Percentiles rank a stretch among this genome's conserved stretches.
These are phyloP conservation scores for Lachancea sp. DNA, from an alignment of 805 yeast genomes.

Conservation along the genomic window DNA sequence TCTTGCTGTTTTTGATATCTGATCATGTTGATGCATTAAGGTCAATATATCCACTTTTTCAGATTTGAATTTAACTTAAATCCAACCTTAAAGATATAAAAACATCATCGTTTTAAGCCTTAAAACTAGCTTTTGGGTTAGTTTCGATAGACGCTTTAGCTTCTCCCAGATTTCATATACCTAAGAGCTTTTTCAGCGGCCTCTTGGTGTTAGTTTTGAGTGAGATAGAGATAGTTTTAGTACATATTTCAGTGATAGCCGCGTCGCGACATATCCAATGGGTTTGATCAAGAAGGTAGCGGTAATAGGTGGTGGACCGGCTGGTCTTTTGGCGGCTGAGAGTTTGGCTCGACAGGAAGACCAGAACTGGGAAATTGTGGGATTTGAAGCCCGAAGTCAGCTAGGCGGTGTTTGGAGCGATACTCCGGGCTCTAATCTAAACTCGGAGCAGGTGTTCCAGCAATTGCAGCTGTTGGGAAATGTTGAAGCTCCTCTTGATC, in stretches of 20 bases:
- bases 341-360: slow-evolving; percentile 19
- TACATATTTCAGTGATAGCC: too few species aligned
- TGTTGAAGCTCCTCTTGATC: slow-evolving; percentile 6
- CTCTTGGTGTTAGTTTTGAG: background rate
- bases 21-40: background rate
- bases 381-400: slow-evolving; percentile 38
- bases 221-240: too few species aligned
- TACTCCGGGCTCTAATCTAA: slow-evolving; percentile 12
- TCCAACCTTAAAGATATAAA: too few species aligned
- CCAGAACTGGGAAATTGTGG: slow-evolving; percentile 27
- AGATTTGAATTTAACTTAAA: too few species aligned
- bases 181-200: background rate
- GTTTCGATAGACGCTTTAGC: too few species aligned
- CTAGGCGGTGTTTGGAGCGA: slow-evolving; percentile 44
- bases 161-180: background rate
- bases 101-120: too few species aligned
- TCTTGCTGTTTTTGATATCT: background rate
- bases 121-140: too few species aligned
- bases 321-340: slow-evolving; percentile 14
- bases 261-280: background rate
- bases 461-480: slow-evolving; percentile 6
- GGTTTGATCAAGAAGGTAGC: slow-evolving; percentile 17
- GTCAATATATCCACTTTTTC: background rate
- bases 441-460: slow-evolving; percentile 11
- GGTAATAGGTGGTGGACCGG: slow-evolving; percentile 21